Base-by-base conservation (phyloP, 495 filamentous ascomycete species). In the Penicillium alfredii region DNA sequence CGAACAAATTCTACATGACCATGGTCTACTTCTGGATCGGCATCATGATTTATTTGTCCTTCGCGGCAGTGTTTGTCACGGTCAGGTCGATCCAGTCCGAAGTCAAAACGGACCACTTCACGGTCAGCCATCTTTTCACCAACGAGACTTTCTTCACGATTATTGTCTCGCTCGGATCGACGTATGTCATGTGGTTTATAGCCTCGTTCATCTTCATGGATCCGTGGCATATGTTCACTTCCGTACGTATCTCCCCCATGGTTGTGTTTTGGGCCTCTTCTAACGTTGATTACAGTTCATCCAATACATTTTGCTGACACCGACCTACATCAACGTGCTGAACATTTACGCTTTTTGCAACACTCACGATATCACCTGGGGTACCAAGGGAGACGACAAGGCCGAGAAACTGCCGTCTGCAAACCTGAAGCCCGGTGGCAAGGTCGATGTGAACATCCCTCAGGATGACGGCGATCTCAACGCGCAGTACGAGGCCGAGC, bases 291-390 rank as follows among this genome's bases (percentile, higher is more conserved):
- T 11, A 2, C 41, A 77, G 73, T 88, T 96, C 63, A 66, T 96
- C 30, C 93, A 99, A 77, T 99, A 99, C 60, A 80, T 99, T 39
- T 78, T 97, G 23, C 75, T 99, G 31, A 94, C 89, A 0, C 89
- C 89, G 0, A 93, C 87, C 8, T 96, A 94, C 65, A 88, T 93
- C 70, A 94, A 94, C 61, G 86, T 94, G 36, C 78, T 96, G 48
- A 94, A 96, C 68, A 88, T 96, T 45, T 96, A 96, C 61, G 89
- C 89, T 44, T 96, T 96, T 71, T 96, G 89, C 61, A 96, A 96
- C 59, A 94, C 88, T 14, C 89, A 96, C 70, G 89, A 96, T 47
- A 89, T 96, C 38, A 92, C 88, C 8, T 96, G 89, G 89, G 89
- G 89, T 55, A 96, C 89, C 9, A 96, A 94, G 58, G 89, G 89